Evolutionary conservation across 371 early-diverging fungal species (phyloP).

Genomic region (Coelomomyces lativittatus): DNA sequence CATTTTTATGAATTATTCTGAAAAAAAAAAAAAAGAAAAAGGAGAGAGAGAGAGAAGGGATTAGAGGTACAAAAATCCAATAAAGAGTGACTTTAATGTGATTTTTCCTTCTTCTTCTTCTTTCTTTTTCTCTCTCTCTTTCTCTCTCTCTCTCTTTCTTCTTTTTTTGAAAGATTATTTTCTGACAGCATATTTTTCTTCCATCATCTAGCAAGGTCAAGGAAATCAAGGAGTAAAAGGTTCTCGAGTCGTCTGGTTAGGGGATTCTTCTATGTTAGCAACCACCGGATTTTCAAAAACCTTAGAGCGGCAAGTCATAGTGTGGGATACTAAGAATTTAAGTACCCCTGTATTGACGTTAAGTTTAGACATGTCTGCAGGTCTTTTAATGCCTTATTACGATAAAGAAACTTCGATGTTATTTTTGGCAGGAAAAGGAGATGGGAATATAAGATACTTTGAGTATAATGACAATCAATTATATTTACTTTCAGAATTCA

Average conservation of each 20-base stretch:
- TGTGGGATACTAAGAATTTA: constrained; percentile 68
- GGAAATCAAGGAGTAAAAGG: constrained; percentile 94
- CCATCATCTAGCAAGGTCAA: constrained; percentile 30
- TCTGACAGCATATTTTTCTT: background rate
- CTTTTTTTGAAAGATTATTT: too few species aligned
- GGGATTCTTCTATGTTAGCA: constrained; percentile 54
- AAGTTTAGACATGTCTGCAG: constrained; percentile 77
- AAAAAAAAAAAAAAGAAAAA: too few species aligned
- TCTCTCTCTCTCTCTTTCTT: too few species aligned
- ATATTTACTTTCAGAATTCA: constrained; percentile 62
- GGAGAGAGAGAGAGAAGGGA: too few species aligned
- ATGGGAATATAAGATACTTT: constrained; percentile 92
- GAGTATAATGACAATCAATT: constrained; percentile 65
- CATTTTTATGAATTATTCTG: background rate
- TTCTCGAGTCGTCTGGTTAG: constrained; percentile 79
- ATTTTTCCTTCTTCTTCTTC: too few species aligned
- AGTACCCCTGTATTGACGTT: constrained; percentile 51
- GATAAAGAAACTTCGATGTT: constrained; percentile 74
- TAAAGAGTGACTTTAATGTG: too few species aligned
- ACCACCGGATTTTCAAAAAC: constrained; percentile 86
- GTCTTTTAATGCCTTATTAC: constrained; percentile 87
- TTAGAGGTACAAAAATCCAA: too few species aligned
- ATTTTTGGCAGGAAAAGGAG: constrained; percentile 91
- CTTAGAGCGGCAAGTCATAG: constrained; percentile 73
- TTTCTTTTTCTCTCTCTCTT: too few species aligned